Evolutionary conservation across 352 stramenopile genomes (phyloP), one percentile per base, ranked within the genome.

Genomic region (Phytophthora melonis): DNA sequence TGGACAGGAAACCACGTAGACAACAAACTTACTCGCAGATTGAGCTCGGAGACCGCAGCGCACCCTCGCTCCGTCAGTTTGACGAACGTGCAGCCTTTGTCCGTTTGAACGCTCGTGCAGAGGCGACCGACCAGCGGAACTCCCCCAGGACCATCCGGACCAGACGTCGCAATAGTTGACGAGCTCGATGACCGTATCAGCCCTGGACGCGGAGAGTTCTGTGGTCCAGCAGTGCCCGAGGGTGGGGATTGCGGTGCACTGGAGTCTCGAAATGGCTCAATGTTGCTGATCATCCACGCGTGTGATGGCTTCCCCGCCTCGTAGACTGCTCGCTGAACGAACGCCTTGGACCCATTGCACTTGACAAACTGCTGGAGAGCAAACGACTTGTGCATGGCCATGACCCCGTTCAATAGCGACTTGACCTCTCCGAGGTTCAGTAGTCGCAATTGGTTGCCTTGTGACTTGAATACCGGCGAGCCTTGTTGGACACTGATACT

Each of bases 221-320:
- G 72, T 13, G 57, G 41, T 27, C 58, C 53, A 23, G 63, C 43
- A 32, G 45, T 59, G 18, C 56, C 57, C 63, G 32, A 58, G 54
- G 39, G 70, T 53, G 39, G 45, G 43, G 67, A 70, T 19, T 47
- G 1, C 30, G 21, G 45, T 8, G 65, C 56, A 7, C 58, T 75
- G 0, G 81, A 61, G 10, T 82, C 78, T 57, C 82, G 75, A 32
- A 92, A 84, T 9, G 85, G 57, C 14, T 77, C 70, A 13, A 78
- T 82, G 64, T 94, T 96, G 70, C 80, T 94, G 68, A 96, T 89
- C 83, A 94, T 93, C 89, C 89, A 96, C 10, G 84, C 89, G 30
- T 82, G 84, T 7, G 80, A 25, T 50, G 89, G 83, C 30, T 93
- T 92, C 5, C 78, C 77, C 0, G 74, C 66, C 45, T 94, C 87